Conservation (phyloP, 2,329 filamentous ascomycete genomes). For the Torrubiella hemipterigena region DNA sequence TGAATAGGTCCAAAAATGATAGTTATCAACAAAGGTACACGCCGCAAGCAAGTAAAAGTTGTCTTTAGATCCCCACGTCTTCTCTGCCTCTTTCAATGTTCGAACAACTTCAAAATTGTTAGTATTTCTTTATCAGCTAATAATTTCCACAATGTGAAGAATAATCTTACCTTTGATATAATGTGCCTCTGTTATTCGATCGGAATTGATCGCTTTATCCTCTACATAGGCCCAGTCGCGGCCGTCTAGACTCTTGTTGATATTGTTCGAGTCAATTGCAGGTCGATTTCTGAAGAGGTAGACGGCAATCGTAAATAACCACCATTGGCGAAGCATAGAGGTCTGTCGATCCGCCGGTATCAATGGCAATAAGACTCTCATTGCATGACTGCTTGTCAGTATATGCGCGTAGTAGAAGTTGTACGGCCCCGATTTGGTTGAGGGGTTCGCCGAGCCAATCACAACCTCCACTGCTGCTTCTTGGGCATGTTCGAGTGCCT, state of each 20-base stretch:
- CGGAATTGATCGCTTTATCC: slow-evolving; percentile 55
- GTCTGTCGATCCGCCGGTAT: slow-evolving; percentile 64
- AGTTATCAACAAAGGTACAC: slow-evolving; percentile 61
- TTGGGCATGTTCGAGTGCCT: slow-evolving; percentile 64
- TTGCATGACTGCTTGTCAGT: slow-evolving; percentile 75
- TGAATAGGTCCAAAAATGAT: slow-evolving; percentile 50
- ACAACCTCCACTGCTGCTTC: slow-evolving; percentile 49
- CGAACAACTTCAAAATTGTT: slow-evolving; percentile 41
- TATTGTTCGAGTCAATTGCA: slow-evolving; percentile 51
- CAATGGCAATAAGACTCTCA: slow-evolving; percentile 72
- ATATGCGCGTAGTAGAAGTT: slow-evolving; percentile 78
- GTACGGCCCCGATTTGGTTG: slow-evolving; percentile 54
- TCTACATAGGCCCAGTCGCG: slow-evolving; percentile 70
- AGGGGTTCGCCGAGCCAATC: slow-evolving; percentile 44
- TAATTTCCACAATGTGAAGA: too few species aligned
- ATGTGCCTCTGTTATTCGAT: slow-evolving; percentile 62
- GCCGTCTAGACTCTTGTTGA: slow-evolving; percentile 46
- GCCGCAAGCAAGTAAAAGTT: slow-evolving; percentile 56
- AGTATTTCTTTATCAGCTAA: slow-evolving; percentile 1
- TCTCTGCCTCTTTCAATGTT: slow-evolving; percentile 61
- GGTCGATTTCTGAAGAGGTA: slow-evolving; percentile 71
- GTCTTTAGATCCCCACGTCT: slow-evolving; percentile 61
- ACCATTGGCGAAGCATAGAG: slow-evolving; percentile 73
- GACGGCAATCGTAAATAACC: slow-evolving; percentile 66
- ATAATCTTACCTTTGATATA: slow-evolving; percentile 62